Conservation (phyloP, 1,284 basidiomycete genomes). For the Coniophora puteana region DNA sequence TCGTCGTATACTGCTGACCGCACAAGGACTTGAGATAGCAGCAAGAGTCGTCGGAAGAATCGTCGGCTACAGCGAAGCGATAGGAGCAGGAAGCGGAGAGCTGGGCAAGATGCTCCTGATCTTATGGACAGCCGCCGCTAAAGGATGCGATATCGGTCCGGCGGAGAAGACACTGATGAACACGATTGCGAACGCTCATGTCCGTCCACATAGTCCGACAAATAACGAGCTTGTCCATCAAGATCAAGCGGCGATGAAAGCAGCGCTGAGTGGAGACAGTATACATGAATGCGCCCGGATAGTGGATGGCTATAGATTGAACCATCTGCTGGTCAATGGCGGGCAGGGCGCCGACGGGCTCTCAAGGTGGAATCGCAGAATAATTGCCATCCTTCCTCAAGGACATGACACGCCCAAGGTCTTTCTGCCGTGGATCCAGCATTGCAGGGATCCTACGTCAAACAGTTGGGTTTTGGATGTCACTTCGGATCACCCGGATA, state of each 20-base stretch:
- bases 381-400: neutral
- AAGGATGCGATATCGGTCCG: neutral
- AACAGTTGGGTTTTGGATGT: slow-evolving; percentile 1
- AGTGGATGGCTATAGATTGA: neutral
- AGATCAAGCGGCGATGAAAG: neutral
- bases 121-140: neutral
- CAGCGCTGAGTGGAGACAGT: neutral
- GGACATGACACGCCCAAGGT: neutral
- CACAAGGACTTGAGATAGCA: neutral
- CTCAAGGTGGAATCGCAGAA: neutral
- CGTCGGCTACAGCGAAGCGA: neutral
- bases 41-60: neutral
- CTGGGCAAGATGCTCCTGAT: neutral
- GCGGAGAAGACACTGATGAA: neutral
- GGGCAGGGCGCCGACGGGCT: no score
- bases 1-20: neutral
- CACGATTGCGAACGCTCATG: neutral
- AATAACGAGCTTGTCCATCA: neutral
- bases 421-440: neutral
- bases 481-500: neutral
- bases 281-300: neutral
- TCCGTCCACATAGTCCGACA: neutral
- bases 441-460: neutral
- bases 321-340: neutral
- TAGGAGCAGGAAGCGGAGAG: neutral